Evolutionary conservation across 2,329 filamentous ascomycete species (phyloP).

Genomic region (Talaromyces funiculosus): DNA sequence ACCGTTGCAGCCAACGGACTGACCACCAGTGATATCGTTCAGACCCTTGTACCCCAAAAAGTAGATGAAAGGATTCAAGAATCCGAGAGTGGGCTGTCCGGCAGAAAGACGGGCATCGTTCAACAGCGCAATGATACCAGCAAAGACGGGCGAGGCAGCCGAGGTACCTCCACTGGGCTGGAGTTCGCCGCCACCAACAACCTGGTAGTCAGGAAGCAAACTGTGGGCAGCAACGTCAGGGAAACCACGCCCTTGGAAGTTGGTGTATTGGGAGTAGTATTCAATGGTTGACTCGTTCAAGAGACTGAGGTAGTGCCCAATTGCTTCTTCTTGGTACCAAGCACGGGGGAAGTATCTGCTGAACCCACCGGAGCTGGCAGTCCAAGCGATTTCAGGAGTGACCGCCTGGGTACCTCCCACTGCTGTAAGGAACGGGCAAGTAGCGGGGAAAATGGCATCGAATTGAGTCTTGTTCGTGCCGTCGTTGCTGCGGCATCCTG

Average conservation of each 20-base stretch:
- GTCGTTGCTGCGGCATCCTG: conserved; percentile 34
- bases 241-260: conserved; percentile 52
- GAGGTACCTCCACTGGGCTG: conserved; percentile 21
- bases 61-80: conserved; percentile 59
- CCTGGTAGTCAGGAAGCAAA: conserved; percentile 32
- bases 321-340: conserved; percentile 37
- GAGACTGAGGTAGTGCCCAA: conserved; percentile 36
- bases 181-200: conserved; percentile 14
- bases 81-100: conserved; percentile 50
- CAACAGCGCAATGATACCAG: conserved; percentile 55
- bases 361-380: conserved; percentile 42
- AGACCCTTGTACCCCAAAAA: conserved; percentile 42
- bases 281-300: conserved; percentile 39
- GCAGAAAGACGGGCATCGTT: conserved; percentile 56
- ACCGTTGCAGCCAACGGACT: conserved; percentile 30
- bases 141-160: conserved; percentile 54
- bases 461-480: conserved; percentile 40
- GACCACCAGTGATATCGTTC: conserved; percentile 41
- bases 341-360: conserved; percentile 43
- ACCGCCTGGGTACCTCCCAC: conserved; percentile 39
- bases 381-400: conserved; percentile 22
- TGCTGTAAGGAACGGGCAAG: conserved; percentile 49
- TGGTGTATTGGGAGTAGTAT: conserved; percentile 47
- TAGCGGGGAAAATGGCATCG: conserved; percentile 46
- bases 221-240: conserved; percentile 60